Conservation (phyloP, 495 filamentous ascomycete species). For the Paragyromitra xinjiangensis region DNA sequence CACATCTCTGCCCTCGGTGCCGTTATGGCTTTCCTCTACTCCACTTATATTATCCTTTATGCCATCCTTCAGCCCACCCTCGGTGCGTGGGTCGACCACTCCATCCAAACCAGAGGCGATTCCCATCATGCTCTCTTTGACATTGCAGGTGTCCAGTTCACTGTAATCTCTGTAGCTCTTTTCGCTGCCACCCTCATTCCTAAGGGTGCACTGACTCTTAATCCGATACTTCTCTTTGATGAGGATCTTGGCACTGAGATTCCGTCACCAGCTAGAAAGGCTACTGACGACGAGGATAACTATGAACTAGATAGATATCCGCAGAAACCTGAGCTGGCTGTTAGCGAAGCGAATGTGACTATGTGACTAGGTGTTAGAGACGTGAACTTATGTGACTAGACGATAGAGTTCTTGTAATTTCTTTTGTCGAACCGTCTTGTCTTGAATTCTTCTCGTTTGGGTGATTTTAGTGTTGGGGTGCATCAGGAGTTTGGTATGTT, state of each 20-base stretch:
- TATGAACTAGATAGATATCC: neutral
- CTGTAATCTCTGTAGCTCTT: constrained; percentile 58
- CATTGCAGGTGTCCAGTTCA: constrained; percentile 61
- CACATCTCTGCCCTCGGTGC: constrained; percentile 63
- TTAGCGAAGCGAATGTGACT: neutral
- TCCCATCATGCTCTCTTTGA: constrained; percentile 30
- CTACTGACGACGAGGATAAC: neutral
- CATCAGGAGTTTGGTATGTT: constrained; percentile 5
- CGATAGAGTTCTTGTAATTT: neutral
- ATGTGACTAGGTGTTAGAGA: neutral
- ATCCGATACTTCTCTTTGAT: constrained; percentile 59
- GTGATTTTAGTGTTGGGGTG: neutral
- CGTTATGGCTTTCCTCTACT: constrained; percentile 64
- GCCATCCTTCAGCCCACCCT: constrained; percentile 61
- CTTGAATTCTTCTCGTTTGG: neutral
- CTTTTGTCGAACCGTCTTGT: neutral
- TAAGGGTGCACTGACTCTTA: constrained; percentile 58
- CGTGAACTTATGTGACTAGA: neutral
- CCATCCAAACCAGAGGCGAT: constrained; percentile 50
- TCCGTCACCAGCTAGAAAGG: neutral
- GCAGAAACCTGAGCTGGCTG: neutral
- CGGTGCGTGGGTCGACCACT: constrained; percentile 60
- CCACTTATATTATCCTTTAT: constrained; percentile 62
- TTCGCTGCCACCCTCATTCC: constrained; percentile 60
- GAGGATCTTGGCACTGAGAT: constrained; percentile 55